Evolutionary conservation across 2,329 filamentous ascomycete genomes (phyloP).

Genomic region (Massarina eburnea): DNA sequence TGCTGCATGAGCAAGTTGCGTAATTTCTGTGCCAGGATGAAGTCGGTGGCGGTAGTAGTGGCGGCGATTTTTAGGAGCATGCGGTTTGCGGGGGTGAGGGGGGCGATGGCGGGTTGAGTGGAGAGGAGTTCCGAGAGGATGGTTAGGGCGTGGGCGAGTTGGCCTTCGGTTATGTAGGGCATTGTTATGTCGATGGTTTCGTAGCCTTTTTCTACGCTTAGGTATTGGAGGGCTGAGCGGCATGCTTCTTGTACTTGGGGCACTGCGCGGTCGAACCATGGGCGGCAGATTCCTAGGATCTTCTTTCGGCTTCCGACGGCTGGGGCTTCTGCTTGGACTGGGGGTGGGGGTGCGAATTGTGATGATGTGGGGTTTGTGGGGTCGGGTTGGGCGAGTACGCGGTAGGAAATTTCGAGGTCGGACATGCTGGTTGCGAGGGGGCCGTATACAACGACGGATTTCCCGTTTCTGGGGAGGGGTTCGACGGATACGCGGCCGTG

Average conservation of each 20-base stretch:
- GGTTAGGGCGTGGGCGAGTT: constrained; percentile 74
- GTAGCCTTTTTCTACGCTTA: constrained; percentile 58
- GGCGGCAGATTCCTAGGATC: constrained; percentile 68
- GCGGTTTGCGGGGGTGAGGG: constrained; percentile 68
- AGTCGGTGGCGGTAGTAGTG: constrained; percentile 68
- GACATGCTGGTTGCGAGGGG: constrained; percentile 75
- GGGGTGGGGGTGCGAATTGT: constrained; percentile 61
- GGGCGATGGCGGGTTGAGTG: constrained; percentile 52
- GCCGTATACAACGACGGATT: constrained; percentile 68
- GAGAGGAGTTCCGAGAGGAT: constrained; percentile 73
- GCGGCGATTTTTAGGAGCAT: constrained; percentile 67
- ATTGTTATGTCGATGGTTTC: constrained; percentile 62
- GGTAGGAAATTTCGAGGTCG: constrained; percentile 81
- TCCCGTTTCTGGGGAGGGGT: constrained; percentile 61
- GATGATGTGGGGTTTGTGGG: constrained; percentile 61
- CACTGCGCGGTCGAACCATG: constrained; percentile 71
- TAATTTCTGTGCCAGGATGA: constrained; percentile 71
- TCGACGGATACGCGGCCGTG: constrained; percentile 67
- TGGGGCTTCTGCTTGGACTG: constrained; percentile 1
- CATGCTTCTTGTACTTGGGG: constrained; percentile 64
- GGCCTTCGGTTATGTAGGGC: constrained; percentile 68
- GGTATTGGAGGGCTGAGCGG: constrained; percentile 60
- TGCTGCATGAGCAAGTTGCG: constrained; percentile 78
- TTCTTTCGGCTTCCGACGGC: constrained; percentile 44
- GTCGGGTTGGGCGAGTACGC: constrained; percentile 74